phyloP scores from a whole-genome alignment of 2,329 filamentous ascomycete species.

The Stenocarpella maydis region DNA sequence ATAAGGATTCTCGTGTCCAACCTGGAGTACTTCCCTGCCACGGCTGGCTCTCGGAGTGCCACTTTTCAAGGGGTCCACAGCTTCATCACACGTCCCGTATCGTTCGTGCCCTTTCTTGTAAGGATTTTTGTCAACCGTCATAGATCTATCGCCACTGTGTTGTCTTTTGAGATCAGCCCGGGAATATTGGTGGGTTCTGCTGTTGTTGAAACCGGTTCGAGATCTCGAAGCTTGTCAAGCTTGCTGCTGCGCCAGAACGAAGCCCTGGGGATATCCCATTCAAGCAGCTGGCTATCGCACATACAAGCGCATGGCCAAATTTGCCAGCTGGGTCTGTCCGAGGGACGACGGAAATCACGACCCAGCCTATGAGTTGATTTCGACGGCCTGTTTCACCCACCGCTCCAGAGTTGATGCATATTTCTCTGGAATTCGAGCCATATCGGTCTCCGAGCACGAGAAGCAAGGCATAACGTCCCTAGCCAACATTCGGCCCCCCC shows the following conservation, averaged over 20 bases:
- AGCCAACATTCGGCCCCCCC: too few relatives aligned
- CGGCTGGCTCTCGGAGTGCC: background rate
- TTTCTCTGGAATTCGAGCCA: background rate
- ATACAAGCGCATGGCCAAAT: constrained; percentile 19
- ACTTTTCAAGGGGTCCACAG: background rate
- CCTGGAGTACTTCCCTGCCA: background rate
- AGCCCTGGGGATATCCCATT: background rate
- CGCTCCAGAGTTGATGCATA: background rate
- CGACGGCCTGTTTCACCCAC: background rate
- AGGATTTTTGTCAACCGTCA: background rate
- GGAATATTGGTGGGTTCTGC: background rate
- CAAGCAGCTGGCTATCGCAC: constrained; percentile 9
- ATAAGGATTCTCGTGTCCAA: background rate
- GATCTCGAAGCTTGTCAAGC: background rate
- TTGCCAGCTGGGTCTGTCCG: constrained; percentile 4
- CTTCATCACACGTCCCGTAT: background rate
- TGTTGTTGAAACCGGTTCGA: background rate
- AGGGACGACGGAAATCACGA: constrained; percentile 21
- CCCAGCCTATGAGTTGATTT: background rate
- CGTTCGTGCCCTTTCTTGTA: background rate
- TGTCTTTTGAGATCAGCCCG: background rate
- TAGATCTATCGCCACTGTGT: background rate
- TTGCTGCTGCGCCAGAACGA: background rate
- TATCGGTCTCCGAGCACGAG: background rate
- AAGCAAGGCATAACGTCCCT: too few relatives aligned